Evolutionary conservation across 2,329 filamentous ascomycete genomes (phyloP).

Genomic region (Pseudocercospora cruenta): DNA sequence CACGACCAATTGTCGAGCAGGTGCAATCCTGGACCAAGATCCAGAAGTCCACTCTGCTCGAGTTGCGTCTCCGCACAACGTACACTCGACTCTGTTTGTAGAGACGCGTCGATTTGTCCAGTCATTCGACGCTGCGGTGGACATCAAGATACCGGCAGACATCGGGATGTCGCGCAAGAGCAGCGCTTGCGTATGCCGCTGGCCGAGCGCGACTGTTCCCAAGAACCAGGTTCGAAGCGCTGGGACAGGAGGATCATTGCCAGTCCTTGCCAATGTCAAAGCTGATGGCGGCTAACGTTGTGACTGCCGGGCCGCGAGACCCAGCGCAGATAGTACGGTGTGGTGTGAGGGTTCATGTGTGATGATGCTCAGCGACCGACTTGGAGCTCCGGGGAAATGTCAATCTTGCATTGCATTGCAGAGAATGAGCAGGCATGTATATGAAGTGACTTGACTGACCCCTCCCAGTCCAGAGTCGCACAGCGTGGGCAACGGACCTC

Average conservation of each 20-base stretch:
- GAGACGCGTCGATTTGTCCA: constrained; percentile 18
- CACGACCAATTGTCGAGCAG: neutral
- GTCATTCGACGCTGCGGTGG: constrained; percentile 26
- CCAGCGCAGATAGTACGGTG: constrained; percentile 14
- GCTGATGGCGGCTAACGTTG: constrained; percentile 19
- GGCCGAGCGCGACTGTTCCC: constrained; percentile 15
- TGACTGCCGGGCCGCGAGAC: constrained; percentile 22
- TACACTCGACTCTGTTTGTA: constrained; percentile 19
- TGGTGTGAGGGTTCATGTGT: constrained; percentile 15
- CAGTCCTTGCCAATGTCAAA: constrained; percentile 14
- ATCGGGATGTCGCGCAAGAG: constrained; percentile 14
- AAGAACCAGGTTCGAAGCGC: constrained; percentile 28
- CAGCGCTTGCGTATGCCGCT: constrained; percentile 14
- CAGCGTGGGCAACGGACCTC: constrained; percentile 19
- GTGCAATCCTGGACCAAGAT: neutral
- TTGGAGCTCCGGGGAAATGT: constrained; percentile 19
- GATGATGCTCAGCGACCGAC: constrained; percentile 7
- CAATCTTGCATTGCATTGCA: constrained; percentile 25
- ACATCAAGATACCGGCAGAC: constrained; percentile 12
- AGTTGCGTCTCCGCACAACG: constrained; percentile 8
- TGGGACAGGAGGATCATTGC: constrained; percentile 8
- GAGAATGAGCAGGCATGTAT: constrained; percentile 23
- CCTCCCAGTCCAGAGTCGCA: constrained; percentile 26
- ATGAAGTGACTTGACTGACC: constrained; percentile 18
- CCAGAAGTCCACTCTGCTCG: neutral